Evolutionary conservation across 768 basidiomycete genomes (phyloP).

Genomic region (Suillus clintonianus): DNA sequence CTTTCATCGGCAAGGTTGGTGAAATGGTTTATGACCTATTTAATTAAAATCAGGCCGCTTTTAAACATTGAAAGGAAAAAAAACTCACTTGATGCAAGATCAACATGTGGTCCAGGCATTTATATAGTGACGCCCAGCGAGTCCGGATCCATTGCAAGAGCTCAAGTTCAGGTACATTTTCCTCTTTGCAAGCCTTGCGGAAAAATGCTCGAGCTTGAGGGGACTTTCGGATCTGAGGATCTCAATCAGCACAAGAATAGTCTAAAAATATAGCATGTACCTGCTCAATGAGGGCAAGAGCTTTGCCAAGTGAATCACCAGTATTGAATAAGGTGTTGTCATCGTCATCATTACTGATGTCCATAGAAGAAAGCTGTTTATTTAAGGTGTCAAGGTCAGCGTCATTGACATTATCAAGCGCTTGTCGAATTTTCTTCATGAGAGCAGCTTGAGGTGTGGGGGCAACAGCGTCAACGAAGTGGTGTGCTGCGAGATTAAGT

Average conservation of each 20-base stretch:
- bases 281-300: no score
- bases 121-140: neutral
- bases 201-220: neutral
- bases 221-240: neutral
- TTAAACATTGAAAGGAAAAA: no score
- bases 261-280: no score
- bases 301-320: neutral
- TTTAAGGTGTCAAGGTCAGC: no score
- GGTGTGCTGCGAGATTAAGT: neutral
- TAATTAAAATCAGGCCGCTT: no score
- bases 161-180: neutral
- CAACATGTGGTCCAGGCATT: neutral
- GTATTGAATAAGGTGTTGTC: no score
- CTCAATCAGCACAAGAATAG: neutral
- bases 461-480: no score
- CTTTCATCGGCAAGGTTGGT: neutral
- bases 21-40: neutral
- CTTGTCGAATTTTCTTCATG: no score
- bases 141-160: neutral
- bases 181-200: neutral
- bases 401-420: no score
- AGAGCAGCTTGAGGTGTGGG: no score
- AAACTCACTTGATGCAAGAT: neutral
- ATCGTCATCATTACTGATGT: no score
- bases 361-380: no score